Evolutionary conservation across 2,329 filamentous ascomycete species (phyloP), one percentile per base, ranked within the genome.

Genomic region (Ceratocystis harringtonii): DNA sequence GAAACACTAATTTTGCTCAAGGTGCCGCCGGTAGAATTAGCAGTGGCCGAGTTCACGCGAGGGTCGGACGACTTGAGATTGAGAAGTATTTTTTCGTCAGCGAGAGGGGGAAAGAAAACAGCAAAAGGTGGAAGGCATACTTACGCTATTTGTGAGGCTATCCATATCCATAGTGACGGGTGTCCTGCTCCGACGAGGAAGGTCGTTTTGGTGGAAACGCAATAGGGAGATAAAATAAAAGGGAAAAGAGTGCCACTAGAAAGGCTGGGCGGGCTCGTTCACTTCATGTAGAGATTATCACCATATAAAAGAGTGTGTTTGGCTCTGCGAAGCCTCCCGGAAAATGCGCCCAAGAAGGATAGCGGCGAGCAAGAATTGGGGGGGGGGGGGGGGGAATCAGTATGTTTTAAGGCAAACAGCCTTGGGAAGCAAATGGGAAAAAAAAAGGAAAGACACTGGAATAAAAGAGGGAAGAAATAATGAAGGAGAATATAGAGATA

Each of bases 1-100:
- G 69, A 70, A 17, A 71, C 68, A 17, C 72, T 71, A 58, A 73
- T 57, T 41, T 74, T 73, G 69, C 73, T 71, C 63, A 78, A 58
- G 44, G 76, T 76, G 68, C 74, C 72, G 68, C 71, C 71, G 3
- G 75, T 76, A 1, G 73, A 72, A 69, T 76, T 76, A 63, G 77
- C 73, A 52, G 78, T 75, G 41, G 74, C 73, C 57, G 77, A 79
- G 41, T 77, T 78, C 55, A 79, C 71, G 63, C 78, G 73, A 6
- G 72, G 72, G 69, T 80, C 78, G 50, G 70, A 67, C 12, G 67
- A 66, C 67, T 69, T 48, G 45, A 28, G 17, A 36, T 57, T 28
- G 48, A 19, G 45, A n/a, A 17, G 30, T n/a, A 41, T 28, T 17
- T 52, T 41, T 48, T 19, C 25, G 30, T 43, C 52, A 41, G 41